phyloP scores from a whole-genome alignment of 495 filamentous ascomycete species.

The Elaphomyces granulatus region DNA sequence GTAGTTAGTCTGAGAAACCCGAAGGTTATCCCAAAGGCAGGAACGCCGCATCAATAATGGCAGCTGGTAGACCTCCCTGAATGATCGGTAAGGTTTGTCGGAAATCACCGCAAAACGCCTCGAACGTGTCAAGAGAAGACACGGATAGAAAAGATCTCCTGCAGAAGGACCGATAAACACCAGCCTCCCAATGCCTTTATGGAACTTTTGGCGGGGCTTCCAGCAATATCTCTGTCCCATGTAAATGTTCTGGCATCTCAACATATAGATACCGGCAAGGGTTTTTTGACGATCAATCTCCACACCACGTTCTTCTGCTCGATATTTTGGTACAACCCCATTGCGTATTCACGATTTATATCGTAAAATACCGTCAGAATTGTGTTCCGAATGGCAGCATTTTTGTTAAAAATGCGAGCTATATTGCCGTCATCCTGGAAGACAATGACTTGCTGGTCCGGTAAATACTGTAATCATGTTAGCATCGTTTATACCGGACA shows the following conservation, averaged over 20 bases:
- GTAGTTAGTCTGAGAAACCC: background rate
- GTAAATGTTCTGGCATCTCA: background rate
- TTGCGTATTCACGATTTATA: background rate
- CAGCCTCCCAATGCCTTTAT: background rate
- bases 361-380: background rate
- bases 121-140: background rate
- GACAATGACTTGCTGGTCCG: background rate
- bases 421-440: background rate
- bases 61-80: background rate
- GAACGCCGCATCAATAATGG: background rate
- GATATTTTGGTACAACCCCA: too few relatives aligned
- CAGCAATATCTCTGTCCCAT: background rate
- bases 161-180: background rate
- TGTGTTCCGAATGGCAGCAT: background rate
- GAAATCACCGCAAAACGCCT: background rate
- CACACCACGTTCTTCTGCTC: background rate
- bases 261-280: background rate
- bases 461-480: too few relatives aligned
- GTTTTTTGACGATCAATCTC: background rate
- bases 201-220: background rate
- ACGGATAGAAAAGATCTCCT: background rate
- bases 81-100: background rate
- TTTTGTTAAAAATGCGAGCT: background rate
- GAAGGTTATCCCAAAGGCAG: background rate
- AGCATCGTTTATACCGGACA: background rate